Evolutionary conservation across 768 basidiomycete species (phyloP).

Genomic region (Psilocybe azurescens): DNA sequence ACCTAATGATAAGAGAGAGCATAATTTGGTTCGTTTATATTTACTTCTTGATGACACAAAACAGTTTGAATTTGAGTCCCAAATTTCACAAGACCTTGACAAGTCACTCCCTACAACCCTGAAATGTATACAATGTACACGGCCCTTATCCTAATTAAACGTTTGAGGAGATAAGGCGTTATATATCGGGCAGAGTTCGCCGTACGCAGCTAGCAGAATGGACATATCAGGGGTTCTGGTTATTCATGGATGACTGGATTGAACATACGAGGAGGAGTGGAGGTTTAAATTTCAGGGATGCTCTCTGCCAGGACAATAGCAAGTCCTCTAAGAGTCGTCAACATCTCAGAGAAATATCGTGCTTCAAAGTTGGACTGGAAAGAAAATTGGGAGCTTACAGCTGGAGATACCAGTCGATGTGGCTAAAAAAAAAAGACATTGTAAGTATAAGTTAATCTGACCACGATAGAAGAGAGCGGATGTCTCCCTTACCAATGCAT

Average conservation of each 20-base stretch:
- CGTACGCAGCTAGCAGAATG: background rate
- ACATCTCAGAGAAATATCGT: background rate
- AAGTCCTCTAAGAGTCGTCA: background rate
- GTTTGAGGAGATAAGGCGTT: background rate
- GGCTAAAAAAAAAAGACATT: constrained; percentile 25
- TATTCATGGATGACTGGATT: background rate
- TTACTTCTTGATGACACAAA: too few relatives aligned
- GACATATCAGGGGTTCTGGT: background rate
- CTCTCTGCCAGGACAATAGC: constrained; percentile 5
- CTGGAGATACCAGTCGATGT: constrained; percentile 51
- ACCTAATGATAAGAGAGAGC: too few relatives aligned
- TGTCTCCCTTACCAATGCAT: constrained; percentile 39
- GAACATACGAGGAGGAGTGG: background rate
- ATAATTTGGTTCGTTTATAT: too few relatives aligned
- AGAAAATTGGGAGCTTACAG: constrained; percentile 23
- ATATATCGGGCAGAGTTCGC: constrained; percentile 2
- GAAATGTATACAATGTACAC: too few relatives aligned
- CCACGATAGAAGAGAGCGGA: too few relatives aligned
- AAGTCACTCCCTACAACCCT: too few relatives aligned
- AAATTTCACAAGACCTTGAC: too few relatives aligned
- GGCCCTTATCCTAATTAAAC: background rate
- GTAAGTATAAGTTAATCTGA: too few relatives aligned
- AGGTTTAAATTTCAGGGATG: background rate
- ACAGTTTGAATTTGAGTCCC: too few relatives aligned
- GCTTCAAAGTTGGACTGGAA: background rate